Evolutionary conservation across 2,329 filamentous ascomycete species (phyloP).

Genomic region (Aspergillus neotritici): DNA sequence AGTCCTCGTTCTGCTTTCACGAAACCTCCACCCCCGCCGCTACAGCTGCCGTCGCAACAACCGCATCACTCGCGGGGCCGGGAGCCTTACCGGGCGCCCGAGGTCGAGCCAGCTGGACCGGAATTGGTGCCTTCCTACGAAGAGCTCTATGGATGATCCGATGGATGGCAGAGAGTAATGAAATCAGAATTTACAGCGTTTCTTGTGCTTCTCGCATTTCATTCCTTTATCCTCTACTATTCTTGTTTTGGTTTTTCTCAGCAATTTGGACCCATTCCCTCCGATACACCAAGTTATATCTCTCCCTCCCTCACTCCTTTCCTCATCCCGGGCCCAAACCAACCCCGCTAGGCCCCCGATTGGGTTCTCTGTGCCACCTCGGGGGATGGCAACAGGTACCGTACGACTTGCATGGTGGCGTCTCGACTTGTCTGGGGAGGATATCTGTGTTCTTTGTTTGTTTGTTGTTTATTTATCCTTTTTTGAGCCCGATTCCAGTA

Average conservation of each 20-base stretch:
- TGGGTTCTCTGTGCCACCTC: neutral
- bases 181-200: no score
- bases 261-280: no score
- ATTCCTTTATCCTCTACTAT: no score
- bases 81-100: conserved; percentile 11
- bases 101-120: conserved; percentile 17
- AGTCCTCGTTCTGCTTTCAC: no score
- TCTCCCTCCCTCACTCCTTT: no score
- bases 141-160: conserved; percentile 32
- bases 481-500: neutral
- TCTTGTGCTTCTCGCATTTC: no score
- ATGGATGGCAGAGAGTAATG: neutral
- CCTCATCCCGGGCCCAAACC: no score
- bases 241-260: no score
- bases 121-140: conserved; percentile 37
- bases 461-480: conserved; percentile 1
- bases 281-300: no score
- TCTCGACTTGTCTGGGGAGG: conserved; percentile 2
- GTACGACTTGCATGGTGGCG: conserved; percentile 6
- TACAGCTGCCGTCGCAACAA: no score
- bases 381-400: neutral
- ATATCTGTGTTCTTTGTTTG: neutral
- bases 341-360: neutral
- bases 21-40: no score
- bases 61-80: conserved; percentile 9